phyloP scores from a whole-genome alignment of 768 basidiomycete species.

The Kwoniella sp. region DNA sequence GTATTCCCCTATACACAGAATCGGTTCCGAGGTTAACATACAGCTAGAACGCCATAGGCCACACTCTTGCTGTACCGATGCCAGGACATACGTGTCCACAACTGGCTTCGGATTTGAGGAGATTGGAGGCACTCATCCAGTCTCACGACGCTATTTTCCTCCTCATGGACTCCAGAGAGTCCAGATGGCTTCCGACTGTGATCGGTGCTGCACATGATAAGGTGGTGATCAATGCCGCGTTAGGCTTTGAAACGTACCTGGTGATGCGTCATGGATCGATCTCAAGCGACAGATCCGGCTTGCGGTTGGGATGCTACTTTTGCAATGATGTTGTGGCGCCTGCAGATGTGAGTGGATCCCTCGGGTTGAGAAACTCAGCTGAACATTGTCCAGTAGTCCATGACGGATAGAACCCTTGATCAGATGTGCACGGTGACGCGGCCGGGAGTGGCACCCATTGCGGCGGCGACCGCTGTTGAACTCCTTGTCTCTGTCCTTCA shows the following conservation, averaged over 20 bases:
- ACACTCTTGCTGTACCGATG: slow-evolving; percentile 86
- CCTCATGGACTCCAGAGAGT: slow-evolving; percentile 98
- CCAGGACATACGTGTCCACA: slow-evolving; percentile 87
- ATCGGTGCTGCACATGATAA: slow-evolving; percentile 81
- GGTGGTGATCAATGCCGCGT: slow-evolving; percentile 90
- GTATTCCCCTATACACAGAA: slow-evolving; percentile 48
- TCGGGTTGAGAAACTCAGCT: neutral
- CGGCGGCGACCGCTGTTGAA: slow-evolving; percentile 88
- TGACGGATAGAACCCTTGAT: slow-evolving; percentile 89
- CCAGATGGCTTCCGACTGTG: slow-evolving; percentile 92
- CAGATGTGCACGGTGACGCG: slow-evolving; percentile 99
- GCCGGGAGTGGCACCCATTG: slow-evolving; percentile 90
- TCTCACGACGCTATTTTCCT: slow-evolving; percentile 88
- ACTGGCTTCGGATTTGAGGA: slow-evolving; percentile 59
- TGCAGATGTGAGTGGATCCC: slow-evolving; percentile 69
- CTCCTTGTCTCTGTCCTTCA: slow-evolving; percentile 84
- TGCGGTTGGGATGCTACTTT: slow-evolving; percentile 86
- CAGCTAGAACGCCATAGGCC: slow-evolving; percentile 73
- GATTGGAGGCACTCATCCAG: slow-evolving; percentile 76
- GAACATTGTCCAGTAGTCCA: slow-evolving; percentile 52
- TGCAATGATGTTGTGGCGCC: slow-evolving; percentile 98
- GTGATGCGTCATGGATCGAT: slow-evolving; percentile 88
- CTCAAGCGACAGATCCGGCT: slow-evolving; percentile 37
- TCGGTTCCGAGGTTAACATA: neutral
- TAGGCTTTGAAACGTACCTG: slow-evolving; percentile 93